Conservation (phyloP, 2,329 filamentous ascomycete genomes). For the Capronia coronata region DNA sequence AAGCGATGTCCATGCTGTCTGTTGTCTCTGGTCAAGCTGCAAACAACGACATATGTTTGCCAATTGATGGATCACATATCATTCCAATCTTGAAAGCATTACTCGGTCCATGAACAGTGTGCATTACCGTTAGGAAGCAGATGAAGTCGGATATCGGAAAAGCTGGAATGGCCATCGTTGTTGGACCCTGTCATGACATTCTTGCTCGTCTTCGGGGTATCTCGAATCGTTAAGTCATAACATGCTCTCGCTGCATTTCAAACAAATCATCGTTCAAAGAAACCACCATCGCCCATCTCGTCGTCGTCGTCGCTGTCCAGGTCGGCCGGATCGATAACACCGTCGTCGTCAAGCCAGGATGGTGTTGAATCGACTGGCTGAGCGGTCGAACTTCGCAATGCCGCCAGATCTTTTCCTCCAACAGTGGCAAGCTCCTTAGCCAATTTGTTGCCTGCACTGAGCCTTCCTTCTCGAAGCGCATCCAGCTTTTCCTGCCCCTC, state of each 20-base stretch:
- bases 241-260: neutral
- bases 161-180: too few relatives aligned
- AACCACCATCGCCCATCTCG: conserved; percentile 35
- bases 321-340: conserved; percentile 19
- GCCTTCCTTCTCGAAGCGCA: conserved; percentile 30
- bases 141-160: too few relatives aligned
- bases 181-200: neutral
- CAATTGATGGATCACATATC: too few relatives aligned
- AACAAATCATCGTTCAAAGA: conserved; percentile 34
- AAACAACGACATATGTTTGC: too few relatives aligned
- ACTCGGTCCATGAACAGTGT: too few relatives aligned
- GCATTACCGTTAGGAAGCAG: too few relatives aligned
- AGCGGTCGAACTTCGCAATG: conserved; percentile 6
- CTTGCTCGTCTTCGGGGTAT: conserved; percentile 13
- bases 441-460: conserved; percentile 9
- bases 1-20: too few relatives aligned
- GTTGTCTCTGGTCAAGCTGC: too few relatives aligned
- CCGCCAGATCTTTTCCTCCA: conserved; percentile 14
- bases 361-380: conserved; percentile 6
- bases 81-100: too few relatives aligned
- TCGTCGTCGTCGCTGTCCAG: conserved; percentile 20
- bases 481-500: conserved; percentile 37
- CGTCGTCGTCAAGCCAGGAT: conserved; percentile 21
- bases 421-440: conserved; percentile 11
- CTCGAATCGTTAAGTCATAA: conserved; percentile 16